These are phyloP conservation scores for Pseudoturritis turrita DNA, from an alignment of 345 rosid species.

Conservation along the genomic window DNA sequence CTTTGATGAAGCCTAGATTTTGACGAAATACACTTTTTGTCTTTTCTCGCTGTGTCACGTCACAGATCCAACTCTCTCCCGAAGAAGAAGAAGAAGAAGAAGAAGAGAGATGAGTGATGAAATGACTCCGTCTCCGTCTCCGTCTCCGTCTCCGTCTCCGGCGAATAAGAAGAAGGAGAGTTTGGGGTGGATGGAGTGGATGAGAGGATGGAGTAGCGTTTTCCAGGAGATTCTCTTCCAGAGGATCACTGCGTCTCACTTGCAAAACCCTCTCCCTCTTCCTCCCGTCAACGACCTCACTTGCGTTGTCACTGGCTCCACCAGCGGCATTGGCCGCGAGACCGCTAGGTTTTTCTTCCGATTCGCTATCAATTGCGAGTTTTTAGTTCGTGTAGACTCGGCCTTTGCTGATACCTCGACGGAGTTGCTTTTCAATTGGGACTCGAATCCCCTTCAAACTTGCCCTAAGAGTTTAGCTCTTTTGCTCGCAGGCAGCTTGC, in stretches of 20 bases:
- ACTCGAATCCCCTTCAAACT: neutral
- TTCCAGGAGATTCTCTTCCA: slow-evolving; percentile 77
- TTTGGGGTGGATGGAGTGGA: slow-evolving; percentile 96
- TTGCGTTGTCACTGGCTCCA: slow-evolving; percentile 91
- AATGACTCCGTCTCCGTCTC: neutral
- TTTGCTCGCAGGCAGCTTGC: slow-evolving; percentile 69
- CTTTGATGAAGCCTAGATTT: slow-evolving; percentile 3
- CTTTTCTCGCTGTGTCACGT: slow-evolving; percentile 1
- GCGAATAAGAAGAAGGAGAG: slow-evolving; percentile 51
- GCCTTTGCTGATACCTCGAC: neutral
- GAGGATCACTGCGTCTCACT: slow-evolving; percentile 78
- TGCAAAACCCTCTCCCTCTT: slow-evolving; percentile 71
- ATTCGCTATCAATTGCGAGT: neutral
- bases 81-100: neutral
- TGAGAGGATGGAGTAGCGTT: slow-evolving; percentile 73
- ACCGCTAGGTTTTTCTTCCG: slow-evolving; percentile 54
- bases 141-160: neutral
- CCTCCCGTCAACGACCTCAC: slow-evolving; percentile 77
- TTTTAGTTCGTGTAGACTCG: neutral
- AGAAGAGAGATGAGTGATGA: slow-evolving; percentile 27
- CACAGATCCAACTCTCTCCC: slow-evolving; percentile 22
- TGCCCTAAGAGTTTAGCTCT: neutral
- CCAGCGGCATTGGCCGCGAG: slow-evolving; percentile 95
- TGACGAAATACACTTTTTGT: slow-evolving; percentile 25
- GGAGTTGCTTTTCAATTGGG: slow-evolving; percentile 2